Evolutionary conservation across 768 basidiomycete species (phyloP).

Genomic region (Xerocomellus chrysenteron): DNA sequence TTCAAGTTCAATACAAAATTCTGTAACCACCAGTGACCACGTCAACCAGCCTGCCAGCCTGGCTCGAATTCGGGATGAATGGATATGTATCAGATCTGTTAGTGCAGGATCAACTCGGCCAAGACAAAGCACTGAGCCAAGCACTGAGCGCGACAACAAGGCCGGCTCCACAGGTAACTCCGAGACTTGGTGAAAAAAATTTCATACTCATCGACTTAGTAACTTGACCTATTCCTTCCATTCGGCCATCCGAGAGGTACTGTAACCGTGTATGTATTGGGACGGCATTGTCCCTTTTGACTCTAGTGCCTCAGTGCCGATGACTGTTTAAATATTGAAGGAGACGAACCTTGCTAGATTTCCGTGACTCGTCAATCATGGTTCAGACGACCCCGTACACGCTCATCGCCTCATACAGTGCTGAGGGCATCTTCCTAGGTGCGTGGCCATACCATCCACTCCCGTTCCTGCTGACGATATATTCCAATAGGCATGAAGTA

Average conservation of each 20-base stretch:
- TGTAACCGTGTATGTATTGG: neutral
- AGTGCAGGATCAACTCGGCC: too few relatives aligned
- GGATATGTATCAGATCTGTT: too few relatives aligned
- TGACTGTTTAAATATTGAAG: neutral
- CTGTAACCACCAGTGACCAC: too few relatives aligned
- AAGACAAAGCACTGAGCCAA: too few relatives aligned
- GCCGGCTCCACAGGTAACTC: neutral
- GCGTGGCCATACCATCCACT: neutral
- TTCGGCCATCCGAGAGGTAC: neutral
- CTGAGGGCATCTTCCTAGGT: slow-evolving; percentile 22
- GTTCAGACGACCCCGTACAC: neutral
- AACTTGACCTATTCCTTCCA: neutral
- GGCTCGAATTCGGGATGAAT: too few relatives aligned
- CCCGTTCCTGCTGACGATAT: neutral
- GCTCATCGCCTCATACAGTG: neutral
- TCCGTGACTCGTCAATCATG: slow-evolving; percentile 2
- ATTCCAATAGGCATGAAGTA: slow-evolving; percentile 16
- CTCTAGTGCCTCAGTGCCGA: neutral
- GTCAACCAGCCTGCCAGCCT: too few relatives aligned
- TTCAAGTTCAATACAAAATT: too few relatives aligned
- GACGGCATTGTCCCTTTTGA: neutral
- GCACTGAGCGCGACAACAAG: too few relatives aligned
- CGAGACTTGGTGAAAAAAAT: neutral
- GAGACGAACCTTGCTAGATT: neutral
- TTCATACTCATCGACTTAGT: neutral